Evolutionary conservation across 2,329 filamentous ascomycete species (phyloP).

Genomic region (Corinectria fuckeliana): DNA sequence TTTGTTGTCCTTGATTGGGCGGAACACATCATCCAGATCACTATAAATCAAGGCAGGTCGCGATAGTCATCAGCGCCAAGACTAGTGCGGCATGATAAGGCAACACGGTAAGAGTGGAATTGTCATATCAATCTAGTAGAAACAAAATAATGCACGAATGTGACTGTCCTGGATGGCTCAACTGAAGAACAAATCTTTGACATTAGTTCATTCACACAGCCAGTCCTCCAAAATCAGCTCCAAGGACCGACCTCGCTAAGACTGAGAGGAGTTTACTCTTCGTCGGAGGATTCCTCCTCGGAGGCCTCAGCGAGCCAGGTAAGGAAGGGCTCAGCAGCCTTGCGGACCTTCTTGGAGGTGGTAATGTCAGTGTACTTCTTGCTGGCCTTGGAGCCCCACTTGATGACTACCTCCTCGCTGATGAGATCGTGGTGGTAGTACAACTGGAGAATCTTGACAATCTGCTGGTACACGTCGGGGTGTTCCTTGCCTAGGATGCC

Average conservation of each 20-base stretch:
- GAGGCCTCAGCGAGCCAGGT: slow-evolving; percentile 86
- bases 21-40: neutral
- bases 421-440: slow-evolving; percentile 92
- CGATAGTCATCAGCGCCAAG: neutral
- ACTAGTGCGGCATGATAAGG: neutral
- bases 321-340: slow-evolving; percentile 92
- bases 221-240: slow-evolving; percentile 6
- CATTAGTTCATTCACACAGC: slow-evolving; percentile 1
- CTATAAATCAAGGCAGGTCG: neutral
- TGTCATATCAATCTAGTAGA: slow-evolving; percentile 26
- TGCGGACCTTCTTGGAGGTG: slow-evolving; percentile 93
- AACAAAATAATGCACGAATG: slow-evolving; percentile 21
- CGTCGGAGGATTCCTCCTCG: slow-evolving; percentile 69
- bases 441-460: slow-evolving; percentile 86
- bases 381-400: slow-evolving; percentile 94
- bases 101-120: slow-evolving; percentile 23
- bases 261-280: slow-evolving; percentile 52
- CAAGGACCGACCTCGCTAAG: neutral
- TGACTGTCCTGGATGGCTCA: slow-evolving; percentile 6
- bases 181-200: slow-evolving; percentile 3
- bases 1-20: neutral
- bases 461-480: slow-evolving; percentile 74
- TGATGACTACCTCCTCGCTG: slow-evolving; percentile 84
- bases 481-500: slow-evolving; percentile 74
- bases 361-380: slow-evolving; percentile 96